Evolutionary conservation across 2,329 filamentous ascomycete species (phyloP).

Genomic region (Alternaria gansuensis): DNA sequence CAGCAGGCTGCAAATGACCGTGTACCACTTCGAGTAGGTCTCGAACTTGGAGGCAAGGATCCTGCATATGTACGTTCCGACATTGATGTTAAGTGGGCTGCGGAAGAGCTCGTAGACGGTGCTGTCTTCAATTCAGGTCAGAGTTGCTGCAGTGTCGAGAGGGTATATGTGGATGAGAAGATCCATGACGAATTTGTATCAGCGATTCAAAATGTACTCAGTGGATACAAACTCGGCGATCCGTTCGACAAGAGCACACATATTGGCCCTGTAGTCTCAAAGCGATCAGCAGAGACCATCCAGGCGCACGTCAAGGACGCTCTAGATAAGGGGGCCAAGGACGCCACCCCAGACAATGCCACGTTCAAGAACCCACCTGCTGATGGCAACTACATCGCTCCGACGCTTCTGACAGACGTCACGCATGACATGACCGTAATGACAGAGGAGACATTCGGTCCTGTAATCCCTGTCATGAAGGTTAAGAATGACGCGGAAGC

Average conservation of each 20-base stretch:
- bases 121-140: slow-evolving; percentile 99
- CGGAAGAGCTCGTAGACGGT: slow-evolving; percentile 93
- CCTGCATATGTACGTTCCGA: slow-evolving; percentile 88
- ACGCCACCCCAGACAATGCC: slow-evolving; percentile 82
- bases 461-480: slow-evolving; percentile 88
- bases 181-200: slow-evolving; percentile 85
- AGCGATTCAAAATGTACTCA: slow-evolving; percentile 79
- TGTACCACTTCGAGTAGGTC: slow-evolving; percentile 78
- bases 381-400: slow-evolving; percentile 89
- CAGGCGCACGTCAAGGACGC: slow-evolving; percentile 83
- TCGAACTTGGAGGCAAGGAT: slow-evolving; percentile 95
- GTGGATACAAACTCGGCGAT: slow-evolving; percentile 84
- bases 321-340: slow-evolving; percentile 80
- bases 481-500: slow-evolving; percentile 84
- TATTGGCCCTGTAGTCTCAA: slow-evolving; percentile 87
- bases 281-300: slow-evolving; percentile 78
- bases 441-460: slow-evolving; percentile 94
- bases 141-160: slow-evolving; percentile 92
- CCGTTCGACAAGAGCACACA: slow-evolving; percentile 81
- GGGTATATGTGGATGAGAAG: slow-evolving; percentile 87
- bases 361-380: slow-evolving; percentile 75
- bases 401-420: slow-evolving; percentile 81
- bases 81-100: slow-evolving; percentile 89
- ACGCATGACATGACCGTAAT: slow-evolving; percentile 87
- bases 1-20: slow-evolving; percentile 85